Percentiles rank a stretch among this genome's conserved stretches.
phyloP scores from a whole-genome alignment of 1,284 basidiomycete genomes.

The Earliella scabrosa region DNA sequence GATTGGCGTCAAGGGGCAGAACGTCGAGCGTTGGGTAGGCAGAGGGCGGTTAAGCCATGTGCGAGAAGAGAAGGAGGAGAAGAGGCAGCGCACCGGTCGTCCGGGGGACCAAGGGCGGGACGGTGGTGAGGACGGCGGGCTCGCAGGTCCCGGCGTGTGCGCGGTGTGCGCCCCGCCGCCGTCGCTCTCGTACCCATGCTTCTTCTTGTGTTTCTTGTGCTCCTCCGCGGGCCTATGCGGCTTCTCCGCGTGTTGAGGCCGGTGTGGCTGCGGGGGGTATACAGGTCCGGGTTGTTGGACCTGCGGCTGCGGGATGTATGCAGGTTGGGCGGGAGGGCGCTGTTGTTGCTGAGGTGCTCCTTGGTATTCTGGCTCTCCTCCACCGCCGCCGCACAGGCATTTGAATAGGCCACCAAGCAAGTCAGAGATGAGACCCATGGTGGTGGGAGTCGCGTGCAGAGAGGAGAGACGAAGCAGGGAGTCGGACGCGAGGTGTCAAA shows the following conservation, averaged over 20 bases:
- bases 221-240: slow-evolving; percentile 14
- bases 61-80: background rate
- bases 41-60: background rate
- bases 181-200: slow-evolving; percentile 4
- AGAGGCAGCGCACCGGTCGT: slow-evolving; percentile 15
- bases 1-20: no score
- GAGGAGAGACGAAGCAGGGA: background rate
- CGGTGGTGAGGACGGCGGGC: slow-evolving; percentile 18
- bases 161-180: background rate
- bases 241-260: slow-evolving; percentile 3
- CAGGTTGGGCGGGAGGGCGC: background rate
- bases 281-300: slow-evolving; percentile 25
- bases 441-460: background rate
- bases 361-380: slow-evolving; percentile 4
- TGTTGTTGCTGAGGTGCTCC: slow-evolving; percentile 15
- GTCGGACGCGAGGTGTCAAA: background rate
- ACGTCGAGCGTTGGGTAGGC: no score
- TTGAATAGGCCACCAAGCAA: slow-evolving; percentile 28
- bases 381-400: slow-evolving; percentile 27
- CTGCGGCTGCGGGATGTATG: slow-evolving; percentile 20
- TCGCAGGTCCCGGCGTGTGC: slow-evolving; percentile 8
- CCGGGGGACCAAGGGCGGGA: slow-evolving; percentile 24
- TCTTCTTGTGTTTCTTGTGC: slow-evolving; percentile 21
- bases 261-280: slow-evolving; percentile 18
- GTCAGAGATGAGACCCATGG: slow-evolving; percentile 27